These are phyloP conservation scores for Stentor roeselii DNA, from an alignment of 73 alveolate species.

Conservation along the genomic window DNA sequence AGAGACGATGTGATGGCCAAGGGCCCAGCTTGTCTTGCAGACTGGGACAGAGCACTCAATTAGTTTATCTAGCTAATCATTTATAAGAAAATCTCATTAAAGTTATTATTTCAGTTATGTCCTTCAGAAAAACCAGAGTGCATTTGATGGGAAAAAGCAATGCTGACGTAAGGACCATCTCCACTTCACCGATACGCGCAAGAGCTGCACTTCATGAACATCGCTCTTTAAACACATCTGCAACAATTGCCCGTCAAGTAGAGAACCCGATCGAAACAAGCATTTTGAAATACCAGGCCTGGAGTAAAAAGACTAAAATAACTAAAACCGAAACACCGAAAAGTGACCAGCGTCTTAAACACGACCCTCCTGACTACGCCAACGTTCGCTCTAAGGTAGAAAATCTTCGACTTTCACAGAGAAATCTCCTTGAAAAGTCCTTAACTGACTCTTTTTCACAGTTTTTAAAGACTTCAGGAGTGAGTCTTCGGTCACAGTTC, in stretches of 20 bases:
- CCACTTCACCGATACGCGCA: background rate
- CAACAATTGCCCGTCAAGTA: background rate
- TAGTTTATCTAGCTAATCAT: too few relatives aligned
- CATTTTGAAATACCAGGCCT: background rate
- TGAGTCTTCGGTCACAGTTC: background rate
- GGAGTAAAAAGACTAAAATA: constrained; percentile 4
- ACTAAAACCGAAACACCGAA: background rate
- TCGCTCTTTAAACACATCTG: background rate
- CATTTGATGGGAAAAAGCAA: constrained; percentile 17
- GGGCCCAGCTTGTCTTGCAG: constrained; percentile 45
- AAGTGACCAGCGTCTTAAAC: background rate
- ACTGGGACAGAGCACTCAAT: constrained; percentile 33
- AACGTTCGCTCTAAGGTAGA: background rate
- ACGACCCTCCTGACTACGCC: background rate
- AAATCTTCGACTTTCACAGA: background rate
- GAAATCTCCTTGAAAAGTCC: background rate
- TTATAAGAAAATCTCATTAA: too few relatives aligned
- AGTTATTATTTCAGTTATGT: constrained; percentile 17
- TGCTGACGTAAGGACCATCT: background rate
- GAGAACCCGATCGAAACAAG: background rate
- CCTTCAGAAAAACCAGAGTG: constrained; percentile 17
- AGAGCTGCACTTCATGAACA: background rate
- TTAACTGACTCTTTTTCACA: too few relatives aligned
- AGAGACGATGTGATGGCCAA: constrained; percentile 38
- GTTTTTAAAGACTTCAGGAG: background rate